Percentiles rank a stretch among this genome's conserved stretches.
phyloP scores from a whole-genome alignment of 306 rosid species.

The Rosa persica region DNA sequence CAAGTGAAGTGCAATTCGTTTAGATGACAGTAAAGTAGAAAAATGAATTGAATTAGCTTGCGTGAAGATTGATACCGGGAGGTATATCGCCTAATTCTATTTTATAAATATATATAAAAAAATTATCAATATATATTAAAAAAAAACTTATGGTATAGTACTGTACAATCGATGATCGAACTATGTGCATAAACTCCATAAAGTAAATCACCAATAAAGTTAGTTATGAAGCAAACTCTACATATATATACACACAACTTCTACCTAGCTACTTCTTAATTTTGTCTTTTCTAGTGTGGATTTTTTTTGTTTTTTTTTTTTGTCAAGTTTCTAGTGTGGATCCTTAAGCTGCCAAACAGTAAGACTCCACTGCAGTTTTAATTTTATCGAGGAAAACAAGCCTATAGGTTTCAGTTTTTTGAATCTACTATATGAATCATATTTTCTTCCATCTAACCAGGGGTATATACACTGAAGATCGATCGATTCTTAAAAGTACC shows the following conservation, averaged over 20 bases:
- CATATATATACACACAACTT: background rate
- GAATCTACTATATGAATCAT: too few species aligned
- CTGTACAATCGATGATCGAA: background rate
- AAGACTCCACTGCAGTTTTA: background rate
- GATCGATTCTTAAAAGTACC: background rate
- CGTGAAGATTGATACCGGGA: too few species aligned
- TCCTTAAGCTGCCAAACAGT: background rate
- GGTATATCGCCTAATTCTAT: too few species aligned
- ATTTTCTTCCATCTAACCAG: too few species aligned
- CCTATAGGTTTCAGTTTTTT: too few species aligned
- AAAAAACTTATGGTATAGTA: too few species aligned
- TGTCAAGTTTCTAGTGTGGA: background rate
- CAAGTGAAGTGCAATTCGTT: background rate
- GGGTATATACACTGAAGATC: too few species aligned
- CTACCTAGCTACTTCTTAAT: background rate
- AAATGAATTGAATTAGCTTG: background rate
- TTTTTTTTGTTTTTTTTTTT: too few species aligned
- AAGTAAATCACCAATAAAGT: background rate
- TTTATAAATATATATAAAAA: too few species aligned
- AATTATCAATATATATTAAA: too few species aligned
- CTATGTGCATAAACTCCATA: background rate
- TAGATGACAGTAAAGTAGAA: background rate
- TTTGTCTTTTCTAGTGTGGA: background rate
- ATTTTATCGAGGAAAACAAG: too few species aligned
- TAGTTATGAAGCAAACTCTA: background rate